These are phyloP conservation scores for Eurotiales sp. DNA, from an alignment of 2,329 filamentous ascomycete genomes.

Conservation along the genomic window DNA sequence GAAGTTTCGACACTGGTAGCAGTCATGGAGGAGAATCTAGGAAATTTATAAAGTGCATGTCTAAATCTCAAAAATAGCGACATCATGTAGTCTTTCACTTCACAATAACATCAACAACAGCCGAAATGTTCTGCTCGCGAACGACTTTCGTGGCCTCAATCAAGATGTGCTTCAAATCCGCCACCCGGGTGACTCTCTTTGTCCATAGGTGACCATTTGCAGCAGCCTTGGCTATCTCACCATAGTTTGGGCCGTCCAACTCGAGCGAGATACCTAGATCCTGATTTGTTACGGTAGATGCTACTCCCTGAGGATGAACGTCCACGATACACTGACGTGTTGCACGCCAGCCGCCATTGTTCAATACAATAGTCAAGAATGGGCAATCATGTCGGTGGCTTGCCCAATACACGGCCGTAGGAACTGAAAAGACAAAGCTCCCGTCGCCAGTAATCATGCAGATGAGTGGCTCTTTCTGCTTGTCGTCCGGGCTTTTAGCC, in stretches of 20 bases:
- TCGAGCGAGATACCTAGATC: conserved; percentile 21
- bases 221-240: conserved; percentile 20
- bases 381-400: conserved; percentile 60
- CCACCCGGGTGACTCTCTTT: conserved; percentile 16
- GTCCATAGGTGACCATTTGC: conserved; percentile 21
- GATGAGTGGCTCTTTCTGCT: too few relatives aligned
- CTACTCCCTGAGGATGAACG: conserved; percentile 20
- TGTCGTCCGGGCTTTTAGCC: conserved; percentile 50
- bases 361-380: conserved; percentile 61
- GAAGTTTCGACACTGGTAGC: too few relatives aligned
- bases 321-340: conserved; percentile 28
- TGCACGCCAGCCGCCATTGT: conserved; percentile 67
- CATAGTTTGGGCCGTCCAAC: conserved; percentile 20
- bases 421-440: conserved; percentile 61
- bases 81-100: conserved; percentile 9
- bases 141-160: conserved; percentile 17
- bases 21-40: too few relatives aligned
- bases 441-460: conserved; percentile 63
- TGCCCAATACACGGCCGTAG: conserved; percentile 65
- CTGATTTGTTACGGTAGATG: conserved; percentile 15
- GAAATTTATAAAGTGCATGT: too few relatives aligned
- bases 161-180: conserved; percentile 17
- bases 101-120: conserved; percentile 21
- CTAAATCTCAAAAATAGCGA: too few relatives aligned
- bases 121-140: conserved; percentile 16